Evolutionary conservation across 352 stramenopile genomes (phyloP).

Genomic region (Globisporangium rhizosaccharum): DNA sequence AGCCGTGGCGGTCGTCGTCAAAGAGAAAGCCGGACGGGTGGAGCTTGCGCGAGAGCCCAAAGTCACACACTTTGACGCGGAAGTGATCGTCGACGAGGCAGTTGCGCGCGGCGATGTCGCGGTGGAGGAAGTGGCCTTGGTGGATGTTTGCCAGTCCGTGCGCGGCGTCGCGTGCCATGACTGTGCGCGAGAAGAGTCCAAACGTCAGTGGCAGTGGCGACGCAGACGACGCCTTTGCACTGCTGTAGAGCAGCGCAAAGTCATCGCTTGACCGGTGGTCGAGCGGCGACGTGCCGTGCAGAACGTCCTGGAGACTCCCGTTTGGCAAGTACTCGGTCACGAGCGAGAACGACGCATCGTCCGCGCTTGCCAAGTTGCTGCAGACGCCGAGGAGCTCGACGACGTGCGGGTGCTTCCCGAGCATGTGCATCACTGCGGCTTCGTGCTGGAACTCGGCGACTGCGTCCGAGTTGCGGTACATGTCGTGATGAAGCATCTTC

Average conservation of each 20-base stretch:
- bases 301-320: conserved; percentile 52
- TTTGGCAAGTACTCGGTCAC: conserved; percentile 71
- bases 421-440: conserved; percentile 65
- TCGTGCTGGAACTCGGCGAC: conserved; percentile 60
- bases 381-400: conserved; percentile 54
- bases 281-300: conserved; percentile 8
- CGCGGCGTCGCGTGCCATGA: conserved; percentile 63
- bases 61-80: conserved; percentile 70
- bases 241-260: conserved; percentile 8
- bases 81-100: conserved; percentile 58
- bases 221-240: not conserved
- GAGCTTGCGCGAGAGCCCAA: conserved; percentile 52
- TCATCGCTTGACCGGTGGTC: not conserved
- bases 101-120: conserved; percentile 65
- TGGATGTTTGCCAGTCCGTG: conserved; percentile 67
- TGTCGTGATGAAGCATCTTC: conserved; percentile 47
- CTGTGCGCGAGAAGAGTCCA: conserved; percentile 48
- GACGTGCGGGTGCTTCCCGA: conserved; percentile 68
- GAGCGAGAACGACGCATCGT: conserved; percentile 23
- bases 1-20: conserved; percentile 49
- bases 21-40: conserved; percentile 32
- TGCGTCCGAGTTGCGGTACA: conserved; percentile 34
- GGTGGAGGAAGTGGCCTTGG: conserved; percentile 50
- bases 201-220: conserved; percentile 9
- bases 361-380: conserved; percentile 1